phyloP scores from a whole-genome alignment of 164 flowering plant genomes.

The Magnolia officinalis region DNA sequence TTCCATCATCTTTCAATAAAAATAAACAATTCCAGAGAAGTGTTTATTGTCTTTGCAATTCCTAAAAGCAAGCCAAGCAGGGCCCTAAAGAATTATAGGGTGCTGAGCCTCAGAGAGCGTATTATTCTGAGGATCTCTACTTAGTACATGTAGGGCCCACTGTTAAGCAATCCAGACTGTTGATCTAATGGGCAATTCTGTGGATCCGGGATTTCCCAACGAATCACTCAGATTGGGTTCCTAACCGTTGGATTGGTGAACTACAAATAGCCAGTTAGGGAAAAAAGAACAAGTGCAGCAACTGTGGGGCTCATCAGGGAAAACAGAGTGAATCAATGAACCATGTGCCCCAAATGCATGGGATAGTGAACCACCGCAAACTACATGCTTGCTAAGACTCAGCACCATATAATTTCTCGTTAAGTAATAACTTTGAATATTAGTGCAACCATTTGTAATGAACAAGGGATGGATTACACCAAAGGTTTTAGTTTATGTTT shows the following conservation, averaged over 20 bases:
- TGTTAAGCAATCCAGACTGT: neutral
- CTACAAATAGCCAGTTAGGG: neutral
- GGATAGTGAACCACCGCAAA: neutral
- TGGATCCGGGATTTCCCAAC: neutral
- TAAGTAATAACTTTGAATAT: neutral
- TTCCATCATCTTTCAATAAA: too few species aligned
- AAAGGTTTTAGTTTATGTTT: neutral
- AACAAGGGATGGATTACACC: neutral
- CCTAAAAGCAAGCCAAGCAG: too few species aligned
- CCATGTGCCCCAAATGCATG: neutral
- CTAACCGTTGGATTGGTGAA: neutral
- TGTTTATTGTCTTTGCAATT: too few species aligned
- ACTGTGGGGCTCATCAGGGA: neutral
- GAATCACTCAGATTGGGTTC: neutral
- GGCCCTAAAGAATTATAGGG: too few species aligned
- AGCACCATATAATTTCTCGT: neutral
- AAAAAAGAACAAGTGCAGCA: neutral
- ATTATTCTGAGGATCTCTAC: too few species aligned
- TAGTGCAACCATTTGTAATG: neutral
- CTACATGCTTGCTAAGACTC: neutral
- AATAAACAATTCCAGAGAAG: too few species aligned
- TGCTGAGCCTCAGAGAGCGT: too few species aligned
- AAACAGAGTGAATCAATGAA: neutral
- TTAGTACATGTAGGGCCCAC: neutral
- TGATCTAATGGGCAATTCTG: neutral